These are phyloP conservation scores for Hyaloscypha finlandica DNA, from an alignment of 495 filamentous ascomycete genomes.

Conservation along the genomic window DNA sequence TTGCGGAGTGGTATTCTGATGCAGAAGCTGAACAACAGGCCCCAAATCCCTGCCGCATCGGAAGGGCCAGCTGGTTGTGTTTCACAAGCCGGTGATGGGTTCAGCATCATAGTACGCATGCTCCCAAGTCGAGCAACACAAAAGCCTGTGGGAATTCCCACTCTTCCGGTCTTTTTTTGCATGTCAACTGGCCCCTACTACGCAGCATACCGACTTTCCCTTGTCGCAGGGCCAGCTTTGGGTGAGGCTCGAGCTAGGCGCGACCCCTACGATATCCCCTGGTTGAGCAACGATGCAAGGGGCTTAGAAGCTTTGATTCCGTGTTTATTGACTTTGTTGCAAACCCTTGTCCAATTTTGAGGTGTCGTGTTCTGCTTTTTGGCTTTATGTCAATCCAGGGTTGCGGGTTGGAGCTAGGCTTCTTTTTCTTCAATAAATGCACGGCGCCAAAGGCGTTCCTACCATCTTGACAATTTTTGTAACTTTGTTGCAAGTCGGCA, in stretches of 20 bases:
- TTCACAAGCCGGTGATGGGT: neutral
- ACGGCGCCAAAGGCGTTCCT: neutral
- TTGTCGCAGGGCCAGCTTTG: neutral
- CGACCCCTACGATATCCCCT: neutral
- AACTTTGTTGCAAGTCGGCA: neutral
- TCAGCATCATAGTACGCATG: neutral
- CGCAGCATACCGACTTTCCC: neutral
- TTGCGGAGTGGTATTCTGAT: neutral
- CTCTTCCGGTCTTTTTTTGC: neutral
- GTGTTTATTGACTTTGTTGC: neutral
- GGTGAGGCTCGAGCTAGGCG: neutral
- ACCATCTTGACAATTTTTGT: neutral
- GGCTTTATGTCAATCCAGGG: neutral
- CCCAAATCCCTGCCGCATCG: conserved; percentile 5
- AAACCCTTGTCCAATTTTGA: neutral
- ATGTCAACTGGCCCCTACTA: conserved; percentile 1
- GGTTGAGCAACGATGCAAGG: too few relatives aligned
- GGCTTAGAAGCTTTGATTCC: too few relatives aligned
- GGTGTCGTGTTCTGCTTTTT: neutral
- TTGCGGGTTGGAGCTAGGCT: neutral
- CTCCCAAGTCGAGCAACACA: conserved; percentile 10
- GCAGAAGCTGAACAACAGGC: neutral
- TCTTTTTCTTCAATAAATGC: neutral
- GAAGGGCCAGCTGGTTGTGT: conserved; percentile 2
- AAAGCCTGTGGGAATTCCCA: conserved; percentile 6